phyloP scores from a whole-genome alignment of 2,329 filamentous ascomycete genomes.

The Lecanosticta acicola region DNA sequence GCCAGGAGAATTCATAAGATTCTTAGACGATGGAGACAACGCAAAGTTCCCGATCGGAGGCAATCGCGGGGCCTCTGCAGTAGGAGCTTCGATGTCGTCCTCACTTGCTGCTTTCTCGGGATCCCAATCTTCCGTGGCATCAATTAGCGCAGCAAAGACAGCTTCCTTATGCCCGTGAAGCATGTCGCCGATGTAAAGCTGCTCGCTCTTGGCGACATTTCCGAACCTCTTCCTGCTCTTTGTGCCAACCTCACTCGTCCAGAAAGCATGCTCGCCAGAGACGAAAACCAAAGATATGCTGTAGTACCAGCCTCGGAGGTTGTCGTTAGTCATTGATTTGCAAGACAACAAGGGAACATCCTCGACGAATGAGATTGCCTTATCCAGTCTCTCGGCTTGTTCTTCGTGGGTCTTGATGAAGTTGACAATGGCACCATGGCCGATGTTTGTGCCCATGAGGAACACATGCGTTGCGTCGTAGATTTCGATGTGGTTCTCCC shows the following conservation, averaged over 20 bases:
- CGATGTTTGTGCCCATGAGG: slow-evolving; percentile 82
- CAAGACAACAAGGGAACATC: slow-evolving; percentile 69
- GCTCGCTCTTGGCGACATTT: slow-evolving; percentile 43
- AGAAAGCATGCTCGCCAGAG: slow-evolving; percentile 67
- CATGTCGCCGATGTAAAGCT: slow-evolving; percentile 51
- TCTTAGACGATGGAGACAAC: slow-evolving; percentile 1
- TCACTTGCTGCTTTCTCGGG: slow-evolving; percentile 2
- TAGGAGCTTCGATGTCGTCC: not conserved
- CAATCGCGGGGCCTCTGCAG: slow-evolving; percentile 1
- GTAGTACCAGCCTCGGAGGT: slow-evolving; percentile 79
- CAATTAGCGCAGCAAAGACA: slow-evolving; percentile 44
- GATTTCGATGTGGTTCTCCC: slow-evolving; percentile 94
- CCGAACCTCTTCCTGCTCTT: slow-evolving; percentile 56
- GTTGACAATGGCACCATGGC: slow-evolving; percentile 76
- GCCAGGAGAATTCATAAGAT: too few species aligned
- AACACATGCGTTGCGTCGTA: slow-evolving; percentile 67
- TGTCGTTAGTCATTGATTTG: slow-evolving; percentile 58
- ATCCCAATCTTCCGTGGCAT: slow-evolving; percentile 37
- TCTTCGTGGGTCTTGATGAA: slow-evolving; percentile 66
- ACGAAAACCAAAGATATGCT: slow-evolving; percentile 76
- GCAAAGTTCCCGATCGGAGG: slow-evolving; percentile 8
- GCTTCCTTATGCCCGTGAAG: slow-evolving; percentile 48
- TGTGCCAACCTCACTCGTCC: slow-evolving; percentile 55
- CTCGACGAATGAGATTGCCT: slow-evolving; percentile 72
- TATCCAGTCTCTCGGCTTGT: slow-evolving; percentile 61